phyloP scores from a whole-genome alignment of 495 filamentous ascomycete genomes.

The Podospora pseudoanserina region DNA sequence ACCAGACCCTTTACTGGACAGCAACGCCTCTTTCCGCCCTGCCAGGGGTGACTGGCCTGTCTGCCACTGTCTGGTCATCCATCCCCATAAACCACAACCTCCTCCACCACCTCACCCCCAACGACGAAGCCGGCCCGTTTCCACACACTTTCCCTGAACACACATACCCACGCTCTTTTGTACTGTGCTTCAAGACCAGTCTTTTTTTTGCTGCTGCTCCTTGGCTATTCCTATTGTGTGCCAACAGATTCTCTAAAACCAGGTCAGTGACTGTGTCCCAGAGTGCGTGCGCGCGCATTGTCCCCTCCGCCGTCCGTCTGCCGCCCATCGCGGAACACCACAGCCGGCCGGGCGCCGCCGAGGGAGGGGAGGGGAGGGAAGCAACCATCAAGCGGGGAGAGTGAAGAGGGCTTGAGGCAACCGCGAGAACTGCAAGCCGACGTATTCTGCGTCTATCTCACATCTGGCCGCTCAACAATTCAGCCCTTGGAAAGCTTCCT shows the following conservation, averaged over 20 bases:
- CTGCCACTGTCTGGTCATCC: background rate
- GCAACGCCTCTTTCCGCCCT: conserved; percentile 19
- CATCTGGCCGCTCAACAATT: background rate
- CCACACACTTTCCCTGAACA: conserved; percentile 23
- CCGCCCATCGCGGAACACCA: background rate
- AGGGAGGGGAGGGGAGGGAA: conserved; percentile 1
- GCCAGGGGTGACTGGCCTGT: conserved; percentile 23
- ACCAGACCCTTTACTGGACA: conserved; percentile 18
- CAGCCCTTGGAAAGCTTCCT: background rate
- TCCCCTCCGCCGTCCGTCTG: background rate
- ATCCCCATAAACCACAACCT: conserved; percentile 28
- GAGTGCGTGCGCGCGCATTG: conserved; percentile 1
- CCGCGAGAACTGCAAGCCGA: background rate
- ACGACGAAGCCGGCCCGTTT: conserved; percentile 27
- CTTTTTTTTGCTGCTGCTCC: conserved; percentile 33
- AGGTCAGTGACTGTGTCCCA: conserved; percentile 20
- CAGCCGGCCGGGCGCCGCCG: background rate
- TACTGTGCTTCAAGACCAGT: conserved; percentile 21
- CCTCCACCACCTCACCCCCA: conserved; percentile 32
- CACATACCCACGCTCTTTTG: conserved; percentile 38
- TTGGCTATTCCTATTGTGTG: conserved; percentile 30
- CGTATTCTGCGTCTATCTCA: background rate
- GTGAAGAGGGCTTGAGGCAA: too few relatives aligned
- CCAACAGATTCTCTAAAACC: conserved; percentile 30
- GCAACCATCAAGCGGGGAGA: background rate